Evolutionary conservation across 805 yeast species (phyloP).

Genomic region (Ogataea paradorogensis): DNA sequence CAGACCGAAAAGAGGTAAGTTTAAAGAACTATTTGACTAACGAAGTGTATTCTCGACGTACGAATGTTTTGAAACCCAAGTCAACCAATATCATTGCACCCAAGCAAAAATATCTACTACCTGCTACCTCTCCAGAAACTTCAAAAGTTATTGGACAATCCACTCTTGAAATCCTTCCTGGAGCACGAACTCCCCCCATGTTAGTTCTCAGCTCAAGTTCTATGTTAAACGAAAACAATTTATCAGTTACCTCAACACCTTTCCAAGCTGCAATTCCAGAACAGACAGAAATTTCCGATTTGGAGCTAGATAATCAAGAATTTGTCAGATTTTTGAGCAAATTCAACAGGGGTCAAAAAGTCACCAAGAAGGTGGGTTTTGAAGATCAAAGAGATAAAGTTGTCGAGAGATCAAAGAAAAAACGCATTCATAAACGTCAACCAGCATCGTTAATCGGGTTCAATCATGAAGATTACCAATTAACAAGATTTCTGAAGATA

Average conservation of each 20-base stretch:
- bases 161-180: constrained; percentile 21
- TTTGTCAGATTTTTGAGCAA: constrained; percentile 12
- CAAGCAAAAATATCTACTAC: background rate
- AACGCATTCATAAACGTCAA: background rate
- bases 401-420: background rate
- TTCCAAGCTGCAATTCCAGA: constrained; percentile 7
- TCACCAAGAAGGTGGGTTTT: constrained; percentile 15
- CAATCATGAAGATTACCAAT: background rate
- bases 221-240: constrained; percentile 12
- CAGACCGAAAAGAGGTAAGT: constrained; percentile 7
- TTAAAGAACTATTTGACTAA: background rate
- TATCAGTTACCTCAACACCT: constrained; percentile 22
- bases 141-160: constrained; percentile 17
- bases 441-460: background rate
- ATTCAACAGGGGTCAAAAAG: constrained; percentile 3
- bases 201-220: constrained; percentile 17
- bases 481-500: constrained; percentile 7
- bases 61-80: constrained; percentile 11
- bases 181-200: constrained; percentile 21
- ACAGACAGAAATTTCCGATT: background rate
- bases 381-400: constrained; percentile 5
- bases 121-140: background rate
- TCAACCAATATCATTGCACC: constrained; percentile 10
- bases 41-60: constrained; percentile 1
- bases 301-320: background rate